Percentiles rank a stretch among this genome's conserved stretches.
Evolutionary conservation across 306 rosid genomes (phyloP).

Genomic region (Chamaecrista fasciculata): DNA sequence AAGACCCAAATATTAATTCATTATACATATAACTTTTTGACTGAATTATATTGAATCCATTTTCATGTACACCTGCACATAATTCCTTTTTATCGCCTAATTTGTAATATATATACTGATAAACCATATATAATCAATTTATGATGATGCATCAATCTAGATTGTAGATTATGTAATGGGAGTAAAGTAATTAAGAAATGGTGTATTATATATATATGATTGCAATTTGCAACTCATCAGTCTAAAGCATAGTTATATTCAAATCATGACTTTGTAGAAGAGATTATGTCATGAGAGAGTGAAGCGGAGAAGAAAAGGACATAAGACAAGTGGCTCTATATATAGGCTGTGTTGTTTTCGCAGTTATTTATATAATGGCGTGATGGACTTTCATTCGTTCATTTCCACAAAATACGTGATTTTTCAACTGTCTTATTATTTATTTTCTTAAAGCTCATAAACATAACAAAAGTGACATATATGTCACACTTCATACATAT

Average conservation of each 20-base stretch:
- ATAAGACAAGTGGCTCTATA: neutral
- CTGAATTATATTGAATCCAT: no score
- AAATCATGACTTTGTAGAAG: no score
- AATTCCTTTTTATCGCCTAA: no score
- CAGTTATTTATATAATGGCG: slow-evolving; percentile 5
- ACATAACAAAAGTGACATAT: slow-evolving; percentile 17
- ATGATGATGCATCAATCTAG: neutral
- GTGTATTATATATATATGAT: neutral
- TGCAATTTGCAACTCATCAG: neutral
- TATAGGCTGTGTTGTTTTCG: slow-evolving; percentile 24
- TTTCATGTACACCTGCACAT: no score
- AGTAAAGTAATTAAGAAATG: neutral
- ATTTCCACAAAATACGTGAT: neutral
- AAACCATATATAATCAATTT: neutral
- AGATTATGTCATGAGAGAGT: neutral
- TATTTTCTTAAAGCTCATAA: neutral
- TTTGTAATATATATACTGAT: no score
- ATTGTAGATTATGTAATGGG: neutral
- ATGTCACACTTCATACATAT: slow-evolving; percentile 4
- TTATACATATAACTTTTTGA: no score
- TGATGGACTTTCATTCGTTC: neutral
- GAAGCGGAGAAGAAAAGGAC: neutral
- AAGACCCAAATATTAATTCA: no score
- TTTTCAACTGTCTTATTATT: slow-evolving; percentile 27
- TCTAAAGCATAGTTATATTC: slow-evolving; percentile 16